Evolutionary conservation across 495 filamentous ascomycete genomes (phyloP).

Genomic region (Pyronema omphalodes): DNA sequence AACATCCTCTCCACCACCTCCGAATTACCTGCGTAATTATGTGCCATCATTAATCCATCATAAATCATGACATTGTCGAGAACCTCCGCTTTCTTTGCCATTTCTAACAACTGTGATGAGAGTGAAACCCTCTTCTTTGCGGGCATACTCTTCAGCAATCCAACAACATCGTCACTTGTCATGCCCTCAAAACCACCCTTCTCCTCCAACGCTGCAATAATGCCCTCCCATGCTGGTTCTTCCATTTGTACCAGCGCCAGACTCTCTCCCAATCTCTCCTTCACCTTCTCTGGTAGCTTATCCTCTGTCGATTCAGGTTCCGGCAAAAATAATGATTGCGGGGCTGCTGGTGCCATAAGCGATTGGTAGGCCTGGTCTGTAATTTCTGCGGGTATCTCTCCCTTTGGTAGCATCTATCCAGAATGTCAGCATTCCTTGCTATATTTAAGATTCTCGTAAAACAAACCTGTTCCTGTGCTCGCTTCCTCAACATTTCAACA

Average conservation of each 20-base stretch:
- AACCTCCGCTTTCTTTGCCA: conserved; percentile 12
- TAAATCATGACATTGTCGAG: conserved; percentile 15
- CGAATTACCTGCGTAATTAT: conserved; percentile 8
- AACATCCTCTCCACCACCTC: conserved; percentile 15
- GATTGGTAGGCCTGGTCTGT: conserved; percentile 18
- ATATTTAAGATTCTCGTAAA: not conserved
- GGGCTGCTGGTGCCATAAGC: conserved; percentile 16
- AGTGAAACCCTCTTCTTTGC: conserved; percentile 10
- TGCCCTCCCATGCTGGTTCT: conserved; percentile 7
- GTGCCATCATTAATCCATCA: conserved; percentile 20
- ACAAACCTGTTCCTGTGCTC: conserved; percentile 13
- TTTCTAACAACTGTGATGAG: conserved; percentile 9
- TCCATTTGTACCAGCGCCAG: conserved; percentile 5
- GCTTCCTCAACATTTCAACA: conserved; percentile 12
- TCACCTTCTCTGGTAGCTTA: conserved; percentile 5
- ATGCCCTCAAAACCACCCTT: conserved; percentile 17
- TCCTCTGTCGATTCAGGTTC: conserved; percentile 8
- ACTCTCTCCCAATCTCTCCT: conserved; percentile 7
- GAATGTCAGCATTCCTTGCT: not conserved
- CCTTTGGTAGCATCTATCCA: conserved; percentile 11
- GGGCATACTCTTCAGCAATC: conserved; percentile 9
- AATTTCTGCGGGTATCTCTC: conserved; percentile 20
- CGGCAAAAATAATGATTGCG: conserved; percentile 13
- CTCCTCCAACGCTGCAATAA: conserved; percentile 8
- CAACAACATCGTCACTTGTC: conserved; percentile 14